Evolutionary conservation across 495 filamentous ascomycete species (phyloP), one percentile per base, ranked within the genome.

Genomic region (Lichina pygmaea): DNA sequence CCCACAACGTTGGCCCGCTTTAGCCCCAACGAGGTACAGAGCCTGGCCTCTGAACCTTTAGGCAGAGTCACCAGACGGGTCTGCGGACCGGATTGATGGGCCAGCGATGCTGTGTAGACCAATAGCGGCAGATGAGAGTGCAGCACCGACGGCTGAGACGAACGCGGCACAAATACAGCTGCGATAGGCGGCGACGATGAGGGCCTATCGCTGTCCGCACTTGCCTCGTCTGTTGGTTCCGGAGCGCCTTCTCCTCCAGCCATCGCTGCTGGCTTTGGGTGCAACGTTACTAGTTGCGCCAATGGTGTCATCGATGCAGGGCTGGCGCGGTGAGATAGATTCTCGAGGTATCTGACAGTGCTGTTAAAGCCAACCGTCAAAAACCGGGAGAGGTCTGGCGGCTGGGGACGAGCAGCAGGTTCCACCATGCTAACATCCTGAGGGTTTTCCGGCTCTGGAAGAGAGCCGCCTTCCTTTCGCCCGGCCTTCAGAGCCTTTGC

Each of bases 111-210:
- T 15, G 65, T 58, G 17, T 59, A 59, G 7, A 66, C 59, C 52
- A 76, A 66, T 43, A 68, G 62, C 24, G 75, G 75, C 38, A 79
- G 62, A 51, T 79, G 74, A 8, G 64, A 62, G 54, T 73, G 58
- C 40, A 73, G 60, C 12, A 60, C 54, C 32, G 64, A 56, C 12
- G 69, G 60, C 33, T 67, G 64, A 12, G 60, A 62, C 30, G 65
- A 66, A 40, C 61, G 61, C 30, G 64, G 55, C 34, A 69, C 62
- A 49, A 78, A 77, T 17, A 78, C 59, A 9, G 61, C 60, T 9
- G 62, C 60, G 44, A 70, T 12, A 15, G 44, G 53, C 12, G 38
- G 38, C 5, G 34, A 47, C 39, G 9, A 48, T 41, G 44, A 52
- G 36, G 32, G 38, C 49, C 6, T 42, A 45, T 9, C 30, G 32